Base-by-base conservation (phyloP, 768 basidiomycete species). In the Serendipita indica region DNA sequence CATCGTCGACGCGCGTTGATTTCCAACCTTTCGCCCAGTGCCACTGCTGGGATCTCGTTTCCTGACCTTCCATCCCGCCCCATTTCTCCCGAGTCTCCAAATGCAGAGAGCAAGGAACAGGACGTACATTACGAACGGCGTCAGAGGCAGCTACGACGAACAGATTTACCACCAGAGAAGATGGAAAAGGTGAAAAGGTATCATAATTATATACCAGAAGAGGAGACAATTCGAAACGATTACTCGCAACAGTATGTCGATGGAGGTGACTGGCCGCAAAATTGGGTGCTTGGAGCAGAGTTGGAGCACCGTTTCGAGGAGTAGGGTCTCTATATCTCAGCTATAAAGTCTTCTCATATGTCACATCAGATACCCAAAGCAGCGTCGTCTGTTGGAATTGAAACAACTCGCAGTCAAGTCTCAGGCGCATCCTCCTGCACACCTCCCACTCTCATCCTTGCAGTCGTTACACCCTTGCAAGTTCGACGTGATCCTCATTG, bases 181-280 rank as follows among this genome's bases (percentile, higher is more conserved):
- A 79, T 80, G 3, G 85, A 86, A 0, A 78, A 87, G 2, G 72
- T 79, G 3, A 75, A 77, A 20, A 76, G 85, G 33, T 91, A 89
- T 63, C 68, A 69, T 33, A 92, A 93, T 66, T 93, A 94, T 63
- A 77, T 92, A 14, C 84, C 88, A 1, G 89, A 91, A 62, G 94
- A 99, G 67, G 94, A 99, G 69, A 97, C 92, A 0, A 87, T 99
- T 41, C 78, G 96, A 49, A 98, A 96, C 65, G 93, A 99, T 72
- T 91, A 93, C 67, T 89, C 86, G 0, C 84, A 86, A 69, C 74
- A 84, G 63, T 97, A 94, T 69, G 90, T 93, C 33, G 84, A 89
- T 64, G 79, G 86, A 1, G 93, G 92, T 7, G 86, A 89, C 62
- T 91, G 92, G 83, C 89, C 92, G 1, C 91, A 94, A 71, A 84